phyloP scores from a whole-genome alignment of 179 eudicot genomes.

The Spinacia oleracea region DNA sequence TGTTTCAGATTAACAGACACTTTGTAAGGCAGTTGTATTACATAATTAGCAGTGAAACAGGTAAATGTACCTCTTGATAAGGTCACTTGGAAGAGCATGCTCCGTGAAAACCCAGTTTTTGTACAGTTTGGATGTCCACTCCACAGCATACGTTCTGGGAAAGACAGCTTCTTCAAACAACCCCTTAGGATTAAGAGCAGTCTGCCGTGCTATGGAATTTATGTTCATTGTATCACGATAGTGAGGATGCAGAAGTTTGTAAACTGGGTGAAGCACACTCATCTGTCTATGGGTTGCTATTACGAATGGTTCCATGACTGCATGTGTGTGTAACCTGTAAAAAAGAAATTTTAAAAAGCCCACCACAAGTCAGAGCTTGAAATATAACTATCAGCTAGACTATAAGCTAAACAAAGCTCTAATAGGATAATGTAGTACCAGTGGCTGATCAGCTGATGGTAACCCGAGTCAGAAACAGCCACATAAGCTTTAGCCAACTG shows the following conservation, averaged over 20 bases:
- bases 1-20: too few relatives aligned
- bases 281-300: constrained; percentile 48
- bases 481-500: constrained; percentile 74
- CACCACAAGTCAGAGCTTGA: background rate
- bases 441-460: constrained; percentile 75
- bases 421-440: constrained; percentile 38
- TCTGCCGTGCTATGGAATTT: constrained; percentile 43
- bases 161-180: constrained; percentile 41
- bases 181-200: constrained; percentile 40
- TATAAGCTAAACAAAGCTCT: background rate
- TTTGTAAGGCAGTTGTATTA: too few relatives aligned
- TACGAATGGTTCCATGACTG: constrained; percentile 46
- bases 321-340: constrained; percentile 46
- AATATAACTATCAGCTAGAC: background rate
- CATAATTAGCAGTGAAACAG: background rate
- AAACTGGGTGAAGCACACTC: constrained; percentile 47
- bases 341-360: background rate
- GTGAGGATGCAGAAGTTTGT: constrained; percentile 47
- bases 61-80: constrained; percentile 43
- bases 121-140: constrained; percentile 36
- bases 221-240: constrained; percentile 50
- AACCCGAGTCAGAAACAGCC: constrained; percentile 63
- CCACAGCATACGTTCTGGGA: constrained; percentile 35
- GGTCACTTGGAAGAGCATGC: constrained; percentile 47
- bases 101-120: constrained; percentile 50